phyloP scores from a whole-genome alignment of 129 eudicot species.

The Flaveria linearis region DNA sequence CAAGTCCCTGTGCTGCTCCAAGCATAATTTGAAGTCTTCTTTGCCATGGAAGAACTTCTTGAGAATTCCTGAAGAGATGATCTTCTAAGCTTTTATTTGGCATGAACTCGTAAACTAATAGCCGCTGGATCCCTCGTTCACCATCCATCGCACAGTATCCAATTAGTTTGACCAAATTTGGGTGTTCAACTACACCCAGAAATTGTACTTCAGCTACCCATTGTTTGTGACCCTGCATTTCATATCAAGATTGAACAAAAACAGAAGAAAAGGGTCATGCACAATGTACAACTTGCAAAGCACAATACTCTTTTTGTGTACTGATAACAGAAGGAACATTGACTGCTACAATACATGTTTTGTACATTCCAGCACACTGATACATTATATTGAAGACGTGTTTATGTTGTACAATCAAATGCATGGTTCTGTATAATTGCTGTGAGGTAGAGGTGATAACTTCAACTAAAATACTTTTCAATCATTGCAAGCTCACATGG shows the following conservation, averaged over 20 bases:
- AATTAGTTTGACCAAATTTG: slow-evolving; percentile 82
- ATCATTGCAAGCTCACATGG: not conserved
- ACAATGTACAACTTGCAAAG: slow-evolving; percentile 12
- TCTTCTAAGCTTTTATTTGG: slow-evolving; percentile 79
- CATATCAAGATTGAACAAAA: slow-evolving; percentile 11
- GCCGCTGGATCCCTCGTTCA: slow-evolving; percentile 79
- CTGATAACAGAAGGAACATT: not conserved
- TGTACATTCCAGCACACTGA: slow-evolving; percentile 1
- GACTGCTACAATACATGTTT: not conserved
- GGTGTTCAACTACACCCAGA: slow-evolving; percentile 88
- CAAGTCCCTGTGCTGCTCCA: slow-evolving; percentile 88
- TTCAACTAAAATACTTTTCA: not conserved
- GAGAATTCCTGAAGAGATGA: slow-evolving; percentile 65
- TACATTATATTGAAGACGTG: not conserved
- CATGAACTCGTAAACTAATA: slow-evolving; percentile 90
- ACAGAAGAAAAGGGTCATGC: slow-evolving; percentile 6
- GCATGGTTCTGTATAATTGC: not conserved
- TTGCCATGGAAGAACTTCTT: slow-evolving; percentile 67
- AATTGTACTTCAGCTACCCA: slow-evolving; percentile 93
- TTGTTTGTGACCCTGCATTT: slow-evolving; percentile 82
- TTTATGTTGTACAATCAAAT: not conserved
- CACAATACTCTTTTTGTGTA: not conserved
- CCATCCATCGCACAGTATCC: slow-evolving; percentile 89
- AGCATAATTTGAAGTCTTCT: slow-evolving; percentile 64
- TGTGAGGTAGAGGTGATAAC: not conserved